Evolutionary conservation across 129 eudicot species (phyloP).

Genomic region (Arctium minus): DNA sequence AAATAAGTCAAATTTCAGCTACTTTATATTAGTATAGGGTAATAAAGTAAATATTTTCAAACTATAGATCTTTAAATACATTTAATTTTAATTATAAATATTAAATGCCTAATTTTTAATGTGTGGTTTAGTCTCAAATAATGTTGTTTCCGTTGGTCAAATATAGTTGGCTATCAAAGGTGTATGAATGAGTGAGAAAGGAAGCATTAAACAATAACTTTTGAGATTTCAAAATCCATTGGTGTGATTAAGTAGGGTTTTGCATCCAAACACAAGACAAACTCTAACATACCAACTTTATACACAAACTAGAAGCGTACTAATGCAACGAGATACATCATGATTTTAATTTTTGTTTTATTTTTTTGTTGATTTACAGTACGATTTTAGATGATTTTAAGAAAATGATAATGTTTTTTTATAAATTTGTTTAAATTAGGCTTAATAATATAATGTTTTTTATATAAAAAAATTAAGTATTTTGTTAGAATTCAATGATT

Average conservation of each 20-base stretch:
- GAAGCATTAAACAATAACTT: constrained; percentile 20
- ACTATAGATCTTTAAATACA: background rate
- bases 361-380: no score
- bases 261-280: constrained; percentile 22
- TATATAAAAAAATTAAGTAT: no score
- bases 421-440: no score
- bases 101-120: background rate
- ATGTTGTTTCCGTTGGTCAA: constrained; percentile 15
- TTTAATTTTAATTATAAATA: background rate
- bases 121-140: background rate
- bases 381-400: no score
- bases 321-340: background rate
- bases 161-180: constrained; percentile 21
- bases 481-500: no score
- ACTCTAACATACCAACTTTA: background rate
- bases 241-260: constrained; percentile 14
- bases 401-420: no score
- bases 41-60: background rate
- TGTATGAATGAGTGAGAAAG: constrained; percentile 9
- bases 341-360: background rate
- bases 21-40: background rate
- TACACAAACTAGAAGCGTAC: background rate
- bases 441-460: no score
- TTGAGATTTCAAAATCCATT: constrained; percentile 17
- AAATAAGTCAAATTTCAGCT: no score